Evolutionary conservation across 805 yeast species (phyloP), one percentile per base, ranked within the genome.

Genomic region (Metschnikowia proteae): DNA sequence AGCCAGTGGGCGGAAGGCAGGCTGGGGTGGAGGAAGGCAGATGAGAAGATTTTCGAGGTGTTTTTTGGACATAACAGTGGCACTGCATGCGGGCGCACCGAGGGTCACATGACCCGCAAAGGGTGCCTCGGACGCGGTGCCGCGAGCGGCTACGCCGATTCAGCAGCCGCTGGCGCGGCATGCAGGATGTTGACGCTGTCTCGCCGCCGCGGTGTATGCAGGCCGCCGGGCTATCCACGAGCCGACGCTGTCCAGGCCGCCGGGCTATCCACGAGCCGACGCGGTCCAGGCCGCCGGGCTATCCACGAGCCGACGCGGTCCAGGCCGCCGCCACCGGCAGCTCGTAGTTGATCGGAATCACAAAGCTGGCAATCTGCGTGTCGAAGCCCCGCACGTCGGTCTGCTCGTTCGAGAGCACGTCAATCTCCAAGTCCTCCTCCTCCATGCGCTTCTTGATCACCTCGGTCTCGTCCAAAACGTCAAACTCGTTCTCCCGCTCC

Each of bases 401-500:
- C 38, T 63, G 69, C 55, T 89, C 96, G 41, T 64, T 71, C 1
- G 85, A 79, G 3, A 79, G 53, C 3, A 90, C 82, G 64, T 90
- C 96, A 27, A 90, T 64, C 47, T 67, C 69, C 10, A 79, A 81
- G 48, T 71, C 75, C 55, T 84, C 88, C 47, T 78, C 81, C 56
- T 82, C 82, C 49, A 79, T 65, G 43, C 84, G 78, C 57, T 80
- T 78, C 58, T 79, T 81, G 51, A 79, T 79, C 52, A 81, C 74
- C 44, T 78, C 81, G 46, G 81, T 87, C 45, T 84, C 90, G 44
- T 80, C 86, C 8, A 80, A 79, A 25, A 86, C 77, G 62, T 91
- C 97, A 65, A 91, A 91, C 66, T 91, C 98, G 62, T 90, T 96
- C 64, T 91, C 98, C 51, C 78, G 76, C 61, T 91, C 98, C 56